Base-by-base conservation (phyloP, 1,139 yeast genomes). In the Hanseniaspora sp. region DNA sequence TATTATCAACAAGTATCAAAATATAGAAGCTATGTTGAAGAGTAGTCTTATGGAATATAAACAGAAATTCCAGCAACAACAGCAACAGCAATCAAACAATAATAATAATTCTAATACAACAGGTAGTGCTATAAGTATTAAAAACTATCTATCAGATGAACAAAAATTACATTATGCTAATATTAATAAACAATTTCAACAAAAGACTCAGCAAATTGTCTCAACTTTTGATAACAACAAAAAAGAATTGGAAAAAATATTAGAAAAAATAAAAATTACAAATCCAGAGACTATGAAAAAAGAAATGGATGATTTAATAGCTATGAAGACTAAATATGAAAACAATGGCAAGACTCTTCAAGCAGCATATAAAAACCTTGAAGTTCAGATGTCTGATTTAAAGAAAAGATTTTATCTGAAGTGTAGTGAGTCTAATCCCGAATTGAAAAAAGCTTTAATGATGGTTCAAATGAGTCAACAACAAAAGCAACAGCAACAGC, bases 381-480 rank as follows among this genome's bases (percentile, higher is more conserved):
- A 62, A 38, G 62, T 61, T 46, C 65, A 64, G 47, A 62, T 62
- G 43, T 63, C 63, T 53, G 65, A 64, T 49, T 63, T 62, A 23
- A 65, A 65, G 53, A 64, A 61, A 55, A 60, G 60, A 47, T 66
- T 66, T 54, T 67, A 65, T 54, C 60, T 67, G n/a, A 68, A 65
- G 52, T 65, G 67, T 56, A 68, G 69, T 7, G 63, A 65, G 46
- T 59, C 61, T 7, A 66, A 67, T 54, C 64, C 68, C 15, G 63
- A 61, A 28, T 53, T 67, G 52, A 68, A 65, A 51, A 58, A 61
- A 51, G 59, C 64, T 15, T 55, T 67, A 40, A 66, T 66, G 44
- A 61, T 59, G 48, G 57, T 62, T 9, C 59, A 66, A 12, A 39
- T 39, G 28, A 39, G 42, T 18, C 68, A 64, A 51, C 64, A 62